These are phyloP conservation scores for Euphorbia peplus DNA, from an alignment of 345 rosid genomes.

Conservation along the genomic window DNA sequence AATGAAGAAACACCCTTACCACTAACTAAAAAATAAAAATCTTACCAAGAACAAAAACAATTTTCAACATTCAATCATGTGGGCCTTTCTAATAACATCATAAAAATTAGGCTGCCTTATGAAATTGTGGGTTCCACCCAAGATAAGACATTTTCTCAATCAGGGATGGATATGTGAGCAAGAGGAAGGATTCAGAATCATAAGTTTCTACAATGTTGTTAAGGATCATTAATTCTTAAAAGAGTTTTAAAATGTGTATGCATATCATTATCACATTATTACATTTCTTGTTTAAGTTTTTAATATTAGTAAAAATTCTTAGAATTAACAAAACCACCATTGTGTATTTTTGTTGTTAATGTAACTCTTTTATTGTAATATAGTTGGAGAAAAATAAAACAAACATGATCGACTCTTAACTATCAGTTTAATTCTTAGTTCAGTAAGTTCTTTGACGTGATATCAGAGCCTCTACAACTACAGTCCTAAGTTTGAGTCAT, in stretches of 20 bases:
- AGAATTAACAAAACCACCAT: too few relatives aligned
- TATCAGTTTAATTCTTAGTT: too few relatives aligned
- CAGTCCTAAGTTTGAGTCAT: too few relatives aligned
- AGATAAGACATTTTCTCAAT: constrained; percentile 35
- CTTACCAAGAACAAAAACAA: constrained; percentile 15
- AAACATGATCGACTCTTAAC: too few relatives aligned
- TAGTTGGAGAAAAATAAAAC: too few relatives aligned
- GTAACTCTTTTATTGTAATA: too few relatives aligned
- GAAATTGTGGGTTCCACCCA: constrained; percentile 27
- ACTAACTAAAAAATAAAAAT: constrained; percentile 24
- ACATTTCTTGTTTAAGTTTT: too few relatives aligned
- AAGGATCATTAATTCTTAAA: constrained; percentile 31
- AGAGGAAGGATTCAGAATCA: constrained; percentile 34
- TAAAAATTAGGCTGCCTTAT: constrained; percentile 27
- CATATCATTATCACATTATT: not conserved
- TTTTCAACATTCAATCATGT: constrained; percentile 36
- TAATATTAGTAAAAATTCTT: too few relatives aligned
- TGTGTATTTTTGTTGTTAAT: too few relatives aligned
- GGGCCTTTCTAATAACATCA: constrained; percentile 30
- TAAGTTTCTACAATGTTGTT: constrained; percentile 25
- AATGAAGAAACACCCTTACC: constrained; percentile 25
- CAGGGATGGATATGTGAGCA: constrained; percentile 11
- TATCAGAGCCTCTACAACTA: too few relatives aligned
- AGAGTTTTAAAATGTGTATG: constrained; percentile 18
- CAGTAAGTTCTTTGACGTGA: too few relatives aligned